Base-by-base conservation (phyloP, 371 early-diverging fungal genomes). In the Actinomortierella wolfii region DNA sequence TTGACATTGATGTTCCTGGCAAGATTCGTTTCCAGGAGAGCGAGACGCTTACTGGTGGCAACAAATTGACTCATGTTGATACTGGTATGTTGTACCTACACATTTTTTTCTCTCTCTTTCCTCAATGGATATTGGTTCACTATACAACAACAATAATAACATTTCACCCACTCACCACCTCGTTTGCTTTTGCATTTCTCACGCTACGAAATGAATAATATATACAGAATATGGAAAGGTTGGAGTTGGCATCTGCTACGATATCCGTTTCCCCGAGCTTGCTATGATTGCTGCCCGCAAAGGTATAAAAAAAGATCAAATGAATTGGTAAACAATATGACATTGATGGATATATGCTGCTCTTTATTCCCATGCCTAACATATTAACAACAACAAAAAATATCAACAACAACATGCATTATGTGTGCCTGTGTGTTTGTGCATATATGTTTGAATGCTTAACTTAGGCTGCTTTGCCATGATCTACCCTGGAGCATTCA, bases 401-500 rank as follows among this genome's bases (percentile, higher is more conserved):
- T n/a, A n/a, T n/a, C n/a, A n/a, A n/a, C n/a, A n/a, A n/a, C n/a
- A n/a, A n/a, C n/a, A n/a, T n/a, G n/a, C n/a, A n/a, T 2, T 41
- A 17, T 41, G 42, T 8, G 8, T 41, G 42, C 8, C 42, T 8
- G 8, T 41, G 11, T 41, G 8, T 41, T 17, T 41, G 17, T 17
- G 8, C 11, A 11, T 41, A 17, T 41, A 8, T 41, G 17, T 41
- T 41, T 8, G 8, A 41, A 41, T 17, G 42, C 11, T 17, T 41
- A 17, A 41, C 17, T 8, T 50, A 78, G 92, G 95, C 1, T 94
- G 94, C 62, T 76, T 94, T 34, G 92, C 89, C 13, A 95, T 98
- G 97, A 81, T 97, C 29, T 98, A 96, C 67, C 98, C 97, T n/a
- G 94, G 92, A 2, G 97, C 97, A 0, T 97, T 97, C 78, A 97